A percentile compares a stretch with the other conserved stretches of the same genome.
Conservation (phyloP, 2,329 filamentous ascomycete genomes). For the Didymella glomerata region DNA sequence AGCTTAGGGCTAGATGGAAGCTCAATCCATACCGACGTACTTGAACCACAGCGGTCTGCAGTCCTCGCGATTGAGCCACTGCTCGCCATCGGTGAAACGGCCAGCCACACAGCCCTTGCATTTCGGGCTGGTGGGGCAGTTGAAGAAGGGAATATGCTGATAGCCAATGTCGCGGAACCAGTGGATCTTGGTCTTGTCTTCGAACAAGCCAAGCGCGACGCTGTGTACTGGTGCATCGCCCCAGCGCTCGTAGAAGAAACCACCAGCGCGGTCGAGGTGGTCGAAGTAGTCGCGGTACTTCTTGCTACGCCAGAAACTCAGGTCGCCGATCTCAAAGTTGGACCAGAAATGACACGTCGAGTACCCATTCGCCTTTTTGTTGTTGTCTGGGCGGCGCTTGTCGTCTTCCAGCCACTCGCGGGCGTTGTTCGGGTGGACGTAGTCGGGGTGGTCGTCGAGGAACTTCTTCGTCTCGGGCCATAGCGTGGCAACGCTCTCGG, state of each 20-base stretch:
- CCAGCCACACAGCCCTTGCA: conserved; percentile 88
- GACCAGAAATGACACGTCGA: conserved; percentile 99
- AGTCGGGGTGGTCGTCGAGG: conserved; percentile 81
- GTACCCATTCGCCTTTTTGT: conserved; percentile 85
- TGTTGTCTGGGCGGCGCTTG: conserved; percentile 78
- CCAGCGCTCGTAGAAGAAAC: conserved; percentile 99
- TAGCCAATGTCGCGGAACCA: conserved; percentile 99
- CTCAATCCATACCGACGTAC: conserved; percentile 79
- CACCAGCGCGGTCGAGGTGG: conserved; percentile 89
- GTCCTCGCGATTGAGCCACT: conserved; percentile 87
- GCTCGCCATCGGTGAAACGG: conserved; percentile 86
- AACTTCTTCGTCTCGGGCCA: conserved; percentile 98
- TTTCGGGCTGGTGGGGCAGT: conserved; percentile 96
- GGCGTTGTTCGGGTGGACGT: conserved; percentile 84
- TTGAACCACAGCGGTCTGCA: conserved; percentile 98
- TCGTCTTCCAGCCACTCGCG: conserved; percentile 87
- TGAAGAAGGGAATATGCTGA: conserved; percentile 98
- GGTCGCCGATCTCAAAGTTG: conserved; percentile 95
- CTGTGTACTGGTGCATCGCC: conserved; percentile 97
- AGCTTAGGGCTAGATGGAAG: neutral
- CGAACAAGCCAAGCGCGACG: conserved; percentile 89
- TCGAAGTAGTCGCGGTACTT: conserved; percentile 96
- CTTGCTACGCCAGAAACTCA: conserved; percentile 90
- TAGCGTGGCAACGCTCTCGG: conserved; percentile 82
- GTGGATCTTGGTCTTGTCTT: conserved; percentile 88